Conservation (phyloP, 805 yeast species). For the Candida saitoana region DNA sequence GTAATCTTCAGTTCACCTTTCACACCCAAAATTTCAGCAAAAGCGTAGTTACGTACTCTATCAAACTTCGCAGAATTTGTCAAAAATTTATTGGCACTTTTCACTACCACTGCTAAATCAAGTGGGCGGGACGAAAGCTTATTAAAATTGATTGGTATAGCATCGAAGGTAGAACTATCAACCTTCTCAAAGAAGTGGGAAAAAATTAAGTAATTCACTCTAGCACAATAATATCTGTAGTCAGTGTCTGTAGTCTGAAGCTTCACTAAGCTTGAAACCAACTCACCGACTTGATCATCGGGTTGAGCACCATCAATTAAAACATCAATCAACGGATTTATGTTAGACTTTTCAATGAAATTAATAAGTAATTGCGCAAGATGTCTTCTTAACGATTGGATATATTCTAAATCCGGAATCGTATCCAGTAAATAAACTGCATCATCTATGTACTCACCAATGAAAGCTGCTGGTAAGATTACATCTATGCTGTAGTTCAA, state of each 20-base stretch:
- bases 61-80: constrained; percentile 36
- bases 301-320: background rate
- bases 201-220: constrained; percentile 13
- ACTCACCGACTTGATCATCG: too few species aligned
- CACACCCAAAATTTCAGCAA: constrained; percentile 62
- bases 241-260: background rate
- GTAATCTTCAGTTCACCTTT: constrained; percentile 37
- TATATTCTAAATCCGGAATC: background rate
- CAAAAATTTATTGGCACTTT: constrained; percentile 35
- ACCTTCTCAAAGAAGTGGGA: constrained; percentile 15
- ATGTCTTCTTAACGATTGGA: constrained; percentile 1
- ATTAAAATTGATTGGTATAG: constrained; percentile 27
- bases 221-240: constrained; percentile 16
- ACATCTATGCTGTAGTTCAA: background rate
- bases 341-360: background rate
- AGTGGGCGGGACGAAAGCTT: constrained; percentile 27
- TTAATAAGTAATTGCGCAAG: background rate
- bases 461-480: constrained; percentile 1
- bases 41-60: constrained; percentile 54
- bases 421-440: constrained; percentile 1
- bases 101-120: constrained; percentile 24
- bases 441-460: constrained; percentile 6
- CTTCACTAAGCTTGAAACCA: background rate
- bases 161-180: constrained; percentile 15
- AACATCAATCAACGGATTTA: background rate